Percentiles rank a stretch among this genome's conserved stretches.
Evolutionary conservation across 441 rosid species (phyloP).

Genomic region (Adansonia gregorii): DNA sequence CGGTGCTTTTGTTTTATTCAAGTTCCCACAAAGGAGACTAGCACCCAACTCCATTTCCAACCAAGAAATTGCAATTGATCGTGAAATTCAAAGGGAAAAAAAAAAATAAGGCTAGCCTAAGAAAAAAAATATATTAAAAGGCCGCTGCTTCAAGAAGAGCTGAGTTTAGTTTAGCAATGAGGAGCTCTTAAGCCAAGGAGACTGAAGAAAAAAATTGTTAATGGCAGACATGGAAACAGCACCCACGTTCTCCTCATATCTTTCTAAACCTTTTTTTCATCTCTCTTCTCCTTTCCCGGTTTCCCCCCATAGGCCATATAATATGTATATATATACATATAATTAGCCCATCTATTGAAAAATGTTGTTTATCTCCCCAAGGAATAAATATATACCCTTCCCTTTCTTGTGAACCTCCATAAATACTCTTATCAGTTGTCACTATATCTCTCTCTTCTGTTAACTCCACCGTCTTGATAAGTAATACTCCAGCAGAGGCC

Average conservation of each 20-base stretch:
- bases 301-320: background rate
- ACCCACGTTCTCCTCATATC: conserved; percentile 79
- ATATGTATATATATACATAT: background rate
- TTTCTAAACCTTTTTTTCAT: conserved; percentile 35
- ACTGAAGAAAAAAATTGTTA: conserved; percentile 43
- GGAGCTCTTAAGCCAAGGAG: conserved; percentile 76
- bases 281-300: conserved; percentile 28
- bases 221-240: conserved; percentile 89
- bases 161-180: conserved; percentile 37
- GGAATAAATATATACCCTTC: conserved; percentile 59
- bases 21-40: conserved; percentile 4
- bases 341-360: conserved; percentile 35
- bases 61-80: background rate
- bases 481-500: conserved; percentile 21
- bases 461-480: conserved; percentile 37
- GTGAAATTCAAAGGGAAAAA: background rate
- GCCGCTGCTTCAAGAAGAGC: conserved; percentile 48
- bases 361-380: conserved; percentile 46
- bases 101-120: conserved; percentile 3
- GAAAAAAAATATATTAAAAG: background rate
- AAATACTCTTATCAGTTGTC: conserved; percentile 52
- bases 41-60: background rate
- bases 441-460: conserved; percentile 32
- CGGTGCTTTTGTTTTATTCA: background rate
- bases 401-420: conserved; percentile 72